Evolutionary conservation across 768 basidiomycete species (phyloP), one percentile per base, ranked within the genome.

Genomic region (Suillus ampliporus): DNA sequence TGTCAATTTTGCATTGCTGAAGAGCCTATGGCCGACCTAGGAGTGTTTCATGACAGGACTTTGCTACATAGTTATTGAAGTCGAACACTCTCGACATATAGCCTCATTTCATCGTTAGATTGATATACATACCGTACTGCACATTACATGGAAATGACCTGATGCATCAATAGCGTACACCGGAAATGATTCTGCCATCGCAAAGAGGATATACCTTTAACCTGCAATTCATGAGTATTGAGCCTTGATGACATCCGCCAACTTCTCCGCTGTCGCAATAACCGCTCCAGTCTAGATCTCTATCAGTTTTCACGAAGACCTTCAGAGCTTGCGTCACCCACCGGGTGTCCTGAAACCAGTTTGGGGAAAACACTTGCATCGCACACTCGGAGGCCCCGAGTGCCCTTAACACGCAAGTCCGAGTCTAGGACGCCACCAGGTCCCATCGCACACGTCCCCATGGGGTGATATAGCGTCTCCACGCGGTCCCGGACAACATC

Each of bases 391-490:
- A 82, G 69, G 46, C 74, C 71, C 57, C 67, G 61, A 31, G 79
- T 67, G 5, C 80, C 82, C 47, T 80, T 69, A 38, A 82, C 82
- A 38, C 71, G 61, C 56, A 82, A 62, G 44, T 67, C 62, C 21
- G 78, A 63, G 48, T 81, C 79, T 21, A 82, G 79, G 9, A 82
- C 81, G 35, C 81, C 63, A 23, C 46, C 41, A 17, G 28, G 53
- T 23, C 60, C 63, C n/a, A 64, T 64, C 63, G 61, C 11, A 54
- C 60, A 31, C n/a, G 54, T 28, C 54, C 63, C 79, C 59, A 76
- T 62, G 0, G 82, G 83, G 64, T 83, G 80, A 65, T 79, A 85
- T 37, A 83, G 57, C 2, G 82, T 83, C 60, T 79, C 76, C 14
- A 75, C 57, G 48, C 79, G 68, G n/a, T 69, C 58, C 60, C 76